Evolutionary conservation across 192 early-diverging fungal species (phyloP).

Genomic region (Irineochytrium annulatum): DNA sequence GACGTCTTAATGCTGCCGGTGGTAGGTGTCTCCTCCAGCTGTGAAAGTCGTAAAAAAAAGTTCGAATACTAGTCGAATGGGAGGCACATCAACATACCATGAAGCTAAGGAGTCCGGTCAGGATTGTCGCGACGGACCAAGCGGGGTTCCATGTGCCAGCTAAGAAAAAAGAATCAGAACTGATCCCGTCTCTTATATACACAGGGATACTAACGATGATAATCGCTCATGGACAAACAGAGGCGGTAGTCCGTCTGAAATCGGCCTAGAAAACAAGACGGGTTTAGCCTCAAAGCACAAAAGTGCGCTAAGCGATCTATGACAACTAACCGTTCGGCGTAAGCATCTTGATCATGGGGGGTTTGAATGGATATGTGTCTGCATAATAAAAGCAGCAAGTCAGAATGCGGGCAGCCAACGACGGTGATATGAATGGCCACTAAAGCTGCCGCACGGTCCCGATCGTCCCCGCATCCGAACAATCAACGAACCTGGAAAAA

Average conservation of each 20-base stretch:
- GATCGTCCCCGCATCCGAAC: conserved; percentile 4
- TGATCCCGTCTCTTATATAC: too few relatives aligned
- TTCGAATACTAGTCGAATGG: not conserved
- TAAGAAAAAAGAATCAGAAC: conserved; percentile 1
- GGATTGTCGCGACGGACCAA: conserved; percentile 95
- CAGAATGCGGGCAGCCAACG: conserved; percentile 5
- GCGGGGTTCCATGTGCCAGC: conserved; percentile 86
- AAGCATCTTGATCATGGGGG: conserved; percentile 51
- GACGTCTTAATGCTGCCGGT: conserved; percentile 89
- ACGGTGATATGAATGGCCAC: not conserved
- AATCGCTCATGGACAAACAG: conserved; percentile 96
- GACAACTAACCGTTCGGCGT: conserved; percentile 43
- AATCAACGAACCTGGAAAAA: conserved; percentile 61
- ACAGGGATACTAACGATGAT: conserved; percentile 42
- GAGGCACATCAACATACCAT: conserved; percentile 61
- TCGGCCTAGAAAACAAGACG: conserved; percentile 54
- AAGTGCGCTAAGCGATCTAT: not conserved
- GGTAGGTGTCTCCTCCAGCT: conserved; percentile 77
- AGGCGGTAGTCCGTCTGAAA: conserved; percentile 90
- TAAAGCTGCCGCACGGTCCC: too few relatives aligned
- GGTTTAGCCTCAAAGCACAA: not conserved
- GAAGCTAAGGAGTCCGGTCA: conserved; percentile 92
- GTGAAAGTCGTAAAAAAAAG: not conserved
- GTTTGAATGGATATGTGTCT: conserved; percentile 30
- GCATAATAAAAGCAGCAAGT: not conserved